phyloP scores from a whole-genome alignment of 257 asterid species.

The Solanum lycopersicoides region DNA sequence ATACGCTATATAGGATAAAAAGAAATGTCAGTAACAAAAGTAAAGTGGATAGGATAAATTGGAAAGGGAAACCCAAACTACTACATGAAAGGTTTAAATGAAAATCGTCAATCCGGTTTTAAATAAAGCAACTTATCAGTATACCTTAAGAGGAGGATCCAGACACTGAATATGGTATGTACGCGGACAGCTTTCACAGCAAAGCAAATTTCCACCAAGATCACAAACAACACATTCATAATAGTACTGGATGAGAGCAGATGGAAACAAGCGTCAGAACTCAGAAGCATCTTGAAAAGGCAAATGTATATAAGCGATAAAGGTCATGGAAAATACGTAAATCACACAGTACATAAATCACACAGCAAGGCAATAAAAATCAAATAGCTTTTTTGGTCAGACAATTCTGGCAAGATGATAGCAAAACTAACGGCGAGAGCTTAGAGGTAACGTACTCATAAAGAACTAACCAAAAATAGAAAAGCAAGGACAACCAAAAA shows the following conservation, averaged over 20 bases:
- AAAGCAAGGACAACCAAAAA: not conserved
- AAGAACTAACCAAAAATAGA: not conserved
- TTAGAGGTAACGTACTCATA: not conserved
- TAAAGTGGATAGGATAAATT: not conserved
- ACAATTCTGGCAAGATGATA: not conserved
- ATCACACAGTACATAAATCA: not conserved
- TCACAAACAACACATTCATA: slow-evolving; percentile 80
- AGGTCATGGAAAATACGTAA: not conserved
- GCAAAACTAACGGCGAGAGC: not conserved
- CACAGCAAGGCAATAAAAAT: slow-evolving; percentile 1
- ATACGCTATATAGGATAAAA: slow-evolving; percentile 28
- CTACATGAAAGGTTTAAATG: not conserved
- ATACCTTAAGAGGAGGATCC: slow-evolving; percentile 84
- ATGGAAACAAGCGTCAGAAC: slow-evolving; percentile 10
- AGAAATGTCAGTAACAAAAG: not conserved
- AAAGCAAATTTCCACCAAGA: slow-evolving; percentile 73
- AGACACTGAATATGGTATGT: slow-evolving; percentile 70
- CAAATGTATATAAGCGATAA: not conserved
- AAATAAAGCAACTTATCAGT: not conserved
- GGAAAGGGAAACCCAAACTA: not conserved
- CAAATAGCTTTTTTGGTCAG: not conserved
- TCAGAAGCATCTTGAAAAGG: slow-evolving; percentile 11
- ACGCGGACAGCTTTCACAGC: slow-evolving; percentile 79
- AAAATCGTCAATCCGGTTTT: not conserved
- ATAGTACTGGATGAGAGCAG: slow-evolving; percentile 44